These are phyloP conservation scores for Cymbidium sinense DNA, from an alignment of 106 monocot genomes.

Conservation along the genomic window DNA sequence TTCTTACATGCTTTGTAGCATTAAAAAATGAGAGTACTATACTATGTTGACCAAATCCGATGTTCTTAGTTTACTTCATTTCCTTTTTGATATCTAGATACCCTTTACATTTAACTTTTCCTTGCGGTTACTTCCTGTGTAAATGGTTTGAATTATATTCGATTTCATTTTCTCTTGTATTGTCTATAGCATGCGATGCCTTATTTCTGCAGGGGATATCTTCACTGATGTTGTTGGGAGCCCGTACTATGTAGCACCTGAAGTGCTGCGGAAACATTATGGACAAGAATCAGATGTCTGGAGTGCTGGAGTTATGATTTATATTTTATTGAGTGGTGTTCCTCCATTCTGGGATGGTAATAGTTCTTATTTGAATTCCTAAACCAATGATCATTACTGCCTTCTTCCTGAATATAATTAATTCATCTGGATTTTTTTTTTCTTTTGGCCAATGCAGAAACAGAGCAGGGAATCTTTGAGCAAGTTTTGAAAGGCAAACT, in stretches of 20 bases:
- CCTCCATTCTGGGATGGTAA: constrained; percentile 68
- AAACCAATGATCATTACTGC: not conserved
- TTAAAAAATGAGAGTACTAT: not conserved
- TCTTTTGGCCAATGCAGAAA: constrained; percentile 23
- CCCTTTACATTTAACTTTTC: not conserved
- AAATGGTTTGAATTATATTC: not conserved
- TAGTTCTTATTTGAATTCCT: not conserved
- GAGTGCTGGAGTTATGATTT: constrained; percentile 65
- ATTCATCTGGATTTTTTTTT: not conserved
- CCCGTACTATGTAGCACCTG: constrained; percentile 61
- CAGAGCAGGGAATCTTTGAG: constrained; percentile 54
- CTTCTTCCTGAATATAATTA: not conserved
- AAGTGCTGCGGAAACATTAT: constrained; percentile 45
- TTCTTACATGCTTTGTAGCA: not conserved
- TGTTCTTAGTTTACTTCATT: not conserved
- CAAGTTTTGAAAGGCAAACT: constrained; percentile 53
- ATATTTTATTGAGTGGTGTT: constrained; percentile 50
- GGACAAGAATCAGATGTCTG: constrained; percentile 56
- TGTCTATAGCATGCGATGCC: not conserved
- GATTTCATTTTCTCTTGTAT: not conserved
- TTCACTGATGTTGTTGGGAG: constrained; percentile 57
- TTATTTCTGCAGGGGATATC: constrained; percentile 28
- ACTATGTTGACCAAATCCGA: not conserved
- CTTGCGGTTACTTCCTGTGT: not conserved
- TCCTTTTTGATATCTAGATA: not conserved